Evolutionary conservation across 2,329 filamentous ascomycete genomes (phyloP).

Genomic region (Cladobotryum mycophilum): DNA sequence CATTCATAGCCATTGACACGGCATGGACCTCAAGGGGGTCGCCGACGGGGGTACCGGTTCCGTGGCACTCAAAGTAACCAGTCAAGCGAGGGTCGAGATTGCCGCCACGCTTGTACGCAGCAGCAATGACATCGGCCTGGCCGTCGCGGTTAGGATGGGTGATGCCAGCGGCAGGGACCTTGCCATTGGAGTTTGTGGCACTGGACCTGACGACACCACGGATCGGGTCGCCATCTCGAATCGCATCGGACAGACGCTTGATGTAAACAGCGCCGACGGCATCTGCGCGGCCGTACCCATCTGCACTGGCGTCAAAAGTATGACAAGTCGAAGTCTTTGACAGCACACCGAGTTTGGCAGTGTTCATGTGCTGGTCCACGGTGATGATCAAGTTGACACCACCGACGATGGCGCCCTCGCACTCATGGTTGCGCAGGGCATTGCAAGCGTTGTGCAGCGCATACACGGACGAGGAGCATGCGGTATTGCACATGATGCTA

Average conservation of each 20-base stretch:
- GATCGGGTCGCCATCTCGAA: conserved; percentile 18
- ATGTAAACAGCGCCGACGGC: conserved; percentile 25
- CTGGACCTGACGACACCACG: conserved; percentile 18
- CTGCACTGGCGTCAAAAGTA: conserved; percentile 27
- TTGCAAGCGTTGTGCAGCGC: conserved; percentile 16
- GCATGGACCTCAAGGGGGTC: conserved; percentile 47
- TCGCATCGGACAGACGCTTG: conserved; percentile 25
- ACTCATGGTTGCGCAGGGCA: conserved; percentile 27
- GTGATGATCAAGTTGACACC: conserved; percentile 31
- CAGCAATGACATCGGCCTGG: conserved; percentile 31
- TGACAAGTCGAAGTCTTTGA: conserved; percentile 21
- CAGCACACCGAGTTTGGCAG: conserved; percentile 14
- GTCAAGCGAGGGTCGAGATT: conserved; percentile 15
- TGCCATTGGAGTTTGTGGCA: conserved; percentile 19
- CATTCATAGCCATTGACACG: conserved; percentile 24
- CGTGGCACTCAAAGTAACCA: conserved; percentile 39
- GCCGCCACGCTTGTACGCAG: conserved; percentile 5
- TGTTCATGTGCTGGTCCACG: conserved; percentile 15
- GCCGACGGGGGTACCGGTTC: conserved; percentile 46
- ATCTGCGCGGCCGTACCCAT: conserved; percentile 30
- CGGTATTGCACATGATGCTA: conserved; percentile 27
- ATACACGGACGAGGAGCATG: conserved; percentile 31
- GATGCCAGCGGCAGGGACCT: conserved; percentile 16
- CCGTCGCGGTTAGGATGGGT: conserved; percentile 17
- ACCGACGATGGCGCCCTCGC: conserved; percentile 27